Base-by-base conservation (phyloP, 225 moss, liverwort and hornwort genomes). In the Thuidium tamariscinum region DNA sequence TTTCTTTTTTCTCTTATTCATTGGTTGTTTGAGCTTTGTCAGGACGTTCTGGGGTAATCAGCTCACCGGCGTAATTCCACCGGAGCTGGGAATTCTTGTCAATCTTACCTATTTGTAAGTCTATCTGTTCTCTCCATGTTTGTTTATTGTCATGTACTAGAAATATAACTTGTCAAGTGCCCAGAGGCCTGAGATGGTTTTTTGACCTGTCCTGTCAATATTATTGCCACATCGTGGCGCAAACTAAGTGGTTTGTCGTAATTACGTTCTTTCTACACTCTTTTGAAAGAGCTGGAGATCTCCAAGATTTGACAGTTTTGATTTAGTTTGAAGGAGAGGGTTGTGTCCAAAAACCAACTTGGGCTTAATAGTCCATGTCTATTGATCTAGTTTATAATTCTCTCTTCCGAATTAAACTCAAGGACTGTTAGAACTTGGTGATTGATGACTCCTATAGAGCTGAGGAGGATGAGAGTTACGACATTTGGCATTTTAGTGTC, bases 51-150 rank as follows among this genome's bases (percentile, higher is more conserved):
- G 92, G 92, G 88, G 86, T 56, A 92, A 92, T 74, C 6, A 8
- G 26, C 83, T 88, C 84, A 88, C 85, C 22, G 86, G 92, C 22
- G 8, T 86, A 32, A 21, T 90, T 82, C 92, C 92, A 73, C 39
- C 85, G 32, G 87, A 92, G 49, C 11, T 90, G 3, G 90, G 86
- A 60, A 48, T 83, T 54, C 87, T 90, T 66, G 83, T 62, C 81
- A 92, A 90, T 65, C 70, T 92, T 44, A 88, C 90, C n/a, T 92
- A 92, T 39, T 83, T 92, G 92, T 90, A 72, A 89, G 89, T 32
- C 64, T 55, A 29, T 54, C 46, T 67, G 42, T 32, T 46, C 29
- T 42, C 30, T 61, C 61, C 74, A 60, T 78, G 32, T 41, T 48
- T 59, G n/a, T 25, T 52, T 37, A 21, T 16, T 65, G 16, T 17